Conservation (phyloP, 352 stramenopile genomes). For the Phytophthora niederhauseri region DNA sequence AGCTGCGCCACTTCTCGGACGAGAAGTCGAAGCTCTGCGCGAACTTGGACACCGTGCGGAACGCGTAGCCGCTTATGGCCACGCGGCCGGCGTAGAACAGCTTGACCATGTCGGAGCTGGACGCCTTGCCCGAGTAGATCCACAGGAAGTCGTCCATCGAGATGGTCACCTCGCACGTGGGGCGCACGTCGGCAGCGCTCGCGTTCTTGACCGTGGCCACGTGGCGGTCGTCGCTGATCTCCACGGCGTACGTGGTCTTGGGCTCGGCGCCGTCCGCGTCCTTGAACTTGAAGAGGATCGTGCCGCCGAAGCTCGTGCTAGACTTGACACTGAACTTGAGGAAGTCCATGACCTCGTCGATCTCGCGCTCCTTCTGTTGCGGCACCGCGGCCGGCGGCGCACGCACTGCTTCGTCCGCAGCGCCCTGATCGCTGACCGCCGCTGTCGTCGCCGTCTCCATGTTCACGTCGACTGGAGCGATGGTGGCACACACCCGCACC, state of each 20-base stretch:
- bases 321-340: slow-evolving; percentile 85
- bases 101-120: slow-evolving; percentile 72
- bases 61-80: slow-evolving; percentile 81
- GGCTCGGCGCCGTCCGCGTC: slow-evolving; percentile 39
- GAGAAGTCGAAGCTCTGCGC: slow-evolving; percentile 89
- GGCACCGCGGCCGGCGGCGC: background rate
- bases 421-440: slow-evolving; percentile 24
- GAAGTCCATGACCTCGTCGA: slow-evolving; percentile 91
- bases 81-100: slow-evolving; percentile 84
- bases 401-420: slow-evolving; percentile 7
- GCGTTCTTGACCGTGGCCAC: slow-evolving; percentile 71
- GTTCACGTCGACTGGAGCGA: background rate
- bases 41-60: slow-evolving; percentile 81
- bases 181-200: slow-evolving; percentile 39
- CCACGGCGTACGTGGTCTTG: slow-evolving; percentile 73
- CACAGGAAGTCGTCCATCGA: slow-evolving; percentile 89
- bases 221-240: slow-evolving; percentile 51
- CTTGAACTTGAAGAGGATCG: slow-evolving; percentile 89
- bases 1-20: slow-evolving; percentile 77
- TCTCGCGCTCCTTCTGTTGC: slow-evolving; percentile 64
- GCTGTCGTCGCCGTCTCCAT: slow-evolving; percentile 8
- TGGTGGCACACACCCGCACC: background rate
- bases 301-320: slow-evolving; percentile 70
- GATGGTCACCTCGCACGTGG: slow-evolving; percentile 82
- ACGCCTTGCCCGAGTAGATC: slow-evolving; percentile 88